Conservation (phyloP, 2,329 filamentous ascomycete species). For the Arthroderma sp. region DNA sequence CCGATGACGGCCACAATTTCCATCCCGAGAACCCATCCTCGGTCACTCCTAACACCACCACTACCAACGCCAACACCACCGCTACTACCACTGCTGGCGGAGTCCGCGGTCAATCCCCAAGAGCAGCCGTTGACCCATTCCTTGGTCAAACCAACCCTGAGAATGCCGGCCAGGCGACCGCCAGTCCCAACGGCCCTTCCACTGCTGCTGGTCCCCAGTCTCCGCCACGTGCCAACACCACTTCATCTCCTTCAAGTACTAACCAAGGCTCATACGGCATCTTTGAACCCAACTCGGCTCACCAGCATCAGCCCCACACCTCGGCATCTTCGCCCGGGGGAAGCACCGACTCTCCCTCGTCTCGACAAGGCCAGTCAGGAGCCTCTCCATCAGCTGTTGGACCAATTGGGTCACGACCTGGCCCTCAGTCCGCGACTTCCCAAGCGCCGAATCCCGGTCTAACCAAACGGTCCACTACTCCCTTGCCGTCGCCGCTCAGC, state of each 20-base stretch:
- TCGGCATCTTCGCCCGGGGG: constrained; percentile 76
- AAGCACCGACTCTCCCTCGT: constrained; percentile 53
- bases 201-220: constrained; percentile 41
- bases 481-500: constrained; percentile 76
- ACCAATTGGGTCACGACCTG: constrained; percentile 83
- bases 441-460: constrained; percentile 43
- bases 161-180: constrained; percentile 34
- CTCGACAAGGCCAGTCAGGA: constrained; percentile 45
- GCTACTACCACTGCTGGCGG: constrained; percentile 43
- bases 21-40: constrained; percentile 55
- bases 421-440: constrained; percentile 37
- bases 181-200: constrained; percentile 29
- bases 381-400: constrained; percentile 54
- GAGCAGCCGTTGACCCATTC: constrained; percentile 58
- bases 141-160: constrained; percentile 39
- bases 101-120: constrained; percentile 60
- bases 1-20: constrained; percentile 53
- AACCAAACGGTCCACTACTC: constrained; percentile 76
- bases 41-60: constrained; percentile 35
- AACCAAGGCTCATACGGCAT: constrained; percentile 43
- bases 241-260: constrained; percentile 53
- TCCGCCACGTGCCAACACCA: constrained; percentile 57
- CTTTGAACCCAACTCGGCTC: constrained; percentile 42
- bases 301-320: constrained; percentile 59
- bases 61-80: background rate